Evolutionary conservation across 2,329 filamentous ascomycete genomes (phyloP).

Genomic region (Aspergillus phoenicis): DNA sequence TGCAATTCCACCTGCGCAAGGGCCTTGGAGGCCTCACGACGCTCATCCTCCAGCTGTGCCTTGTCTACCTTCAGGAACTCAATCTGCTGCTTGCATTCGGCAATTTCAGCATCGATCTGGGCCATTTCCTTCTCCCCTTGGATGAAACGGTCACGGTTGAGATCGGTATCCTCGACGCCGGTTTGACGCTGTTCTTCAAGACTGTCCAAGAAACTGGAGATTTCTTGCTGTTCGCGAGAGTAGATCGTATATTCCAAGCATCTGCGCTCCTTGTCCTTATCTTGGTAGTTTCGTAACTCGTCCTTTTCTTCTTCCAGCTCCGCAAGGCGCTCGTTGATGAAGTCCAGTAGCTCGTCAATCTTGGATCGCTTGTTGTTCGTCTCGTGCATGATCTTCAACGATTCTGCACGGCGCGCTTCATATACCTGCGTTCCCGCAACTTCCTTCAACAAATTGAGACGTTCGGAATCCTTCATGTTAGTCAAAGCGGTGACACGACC

Average conservation of each 20-base stretch:
- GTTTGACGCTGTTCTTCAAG: slow-evolving; percentile 80
- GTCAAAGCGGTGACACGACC: slow-evolving; percentile 93
- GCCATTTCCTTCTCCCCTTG: slow-evolving; percentile 78
- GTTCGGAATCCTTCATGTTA: slow-evolving; percentile 97
- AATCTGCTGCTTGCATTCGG: slow-evolving; percentile 76
- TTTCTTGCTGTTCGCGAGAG: slow-evolving; percentile 80
- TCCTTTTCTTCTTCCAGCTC: slow-evolving; percentile 98
- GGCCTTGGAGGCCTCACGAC: slow-evolving; percentile 75
- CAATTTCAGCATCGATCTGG: slow-evolving; percentile 75
- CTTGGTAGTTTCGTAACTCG: slow-evolving; percentile 88
- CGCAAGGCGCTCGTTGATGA: slow-evolving; percentile 84
- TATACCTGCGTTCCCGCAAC: slow-evolving; percentile 98
- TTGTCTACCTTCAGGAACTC: slow-evolving; percentile 84
- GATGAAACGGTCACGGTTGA: slow-evolving; percentile 73
- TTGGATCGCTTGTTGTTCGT: slow-evolving; percentile 93
- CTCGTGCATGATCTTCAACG: slow-evolving; percentile 93
- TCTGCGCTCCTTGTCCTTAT: slow-evolving; percentile 87
- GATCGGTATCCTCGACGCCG: slow-evolving; percentile 81
- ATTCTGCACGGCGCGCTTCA: slow-evolving; percentile 86
- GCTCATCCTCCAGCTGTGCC: slow-evolving; percentile 84
- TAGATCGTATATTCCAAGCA: slow-evolving; percentile 96
- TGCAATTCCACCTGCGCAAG: slow-evolving; percentile 86
- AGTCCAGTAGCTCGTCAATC: slow-evolving; percentile 88
- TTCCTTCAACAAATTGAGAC: slow-evolving; percentile 88
- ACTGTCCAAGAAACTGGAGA: slow-evolving; percentile 74